Evolutionary conservation across 441 rosid species (phyloP).

Genomic region (Syzygium malaccense): DNA sequence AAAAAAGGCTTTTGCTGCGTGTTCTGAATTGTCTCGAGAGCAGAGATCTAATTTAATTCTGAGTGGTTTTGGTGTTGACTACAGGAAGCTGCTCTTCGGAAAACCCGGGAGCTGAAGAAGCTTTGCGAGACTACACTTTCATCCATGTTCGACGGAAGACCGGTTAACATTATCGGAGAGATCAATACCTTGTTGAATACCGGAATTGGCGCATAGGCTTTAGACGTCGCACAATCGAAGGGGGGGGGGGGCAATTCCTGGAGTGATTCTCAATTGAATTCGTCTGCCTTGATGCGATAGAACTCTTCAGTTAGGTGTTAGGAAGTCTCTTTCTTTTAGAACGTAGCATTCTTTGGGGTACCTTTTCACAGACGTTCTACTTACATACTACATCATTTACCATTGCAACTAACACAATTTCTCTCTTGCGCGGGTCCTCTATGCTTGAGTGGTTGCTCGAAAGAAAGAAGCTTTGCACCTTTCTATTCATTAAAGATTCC

Average conservation of each 20-base stretch:
- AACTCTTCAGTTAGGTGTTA: background rate
- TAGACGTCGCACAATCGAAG: background rate
- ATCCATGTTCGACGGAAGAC: constrained; percentile 90
- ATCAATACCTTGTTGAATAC: constrained; percentile 74
- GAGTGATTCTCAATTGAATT: background rate
- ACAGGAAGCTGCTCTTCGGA: constrained; percentile 77
- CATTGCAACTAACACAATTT: background rate
- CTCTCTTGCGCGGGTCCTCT: background rate
- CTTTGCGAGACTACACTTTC: constrained; percentile 79
- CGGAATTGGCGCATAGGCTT: constrained; percentile 34
- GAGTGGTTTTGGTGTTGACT: constrained; percentile 8
- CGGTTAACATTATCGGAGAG: constrained; percentile 93
- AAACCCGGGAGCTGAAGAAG: constrained; percentile 87
- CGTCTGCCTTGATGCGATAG: background rate
- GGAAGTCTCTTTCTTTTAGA: background rate
- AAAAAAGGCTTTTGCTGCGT: background rate
- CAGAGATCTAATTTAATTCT: background rate
- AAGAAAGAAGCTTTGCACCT: background rate
- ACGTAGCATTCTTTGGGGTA: background rate
- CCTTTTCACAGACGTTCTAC: background rate
- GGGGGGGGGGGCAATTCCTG: background rate
- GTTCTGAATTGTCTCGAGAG: background rate
- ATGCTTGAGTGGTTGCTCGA: background rate
- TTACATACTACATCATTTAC: background rate
- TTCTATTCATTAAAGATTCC: background rate